phyloP scores from a whole-genome alignment of 1,284 basidiomycete genomes.

The Naganishia albida region DNA sequence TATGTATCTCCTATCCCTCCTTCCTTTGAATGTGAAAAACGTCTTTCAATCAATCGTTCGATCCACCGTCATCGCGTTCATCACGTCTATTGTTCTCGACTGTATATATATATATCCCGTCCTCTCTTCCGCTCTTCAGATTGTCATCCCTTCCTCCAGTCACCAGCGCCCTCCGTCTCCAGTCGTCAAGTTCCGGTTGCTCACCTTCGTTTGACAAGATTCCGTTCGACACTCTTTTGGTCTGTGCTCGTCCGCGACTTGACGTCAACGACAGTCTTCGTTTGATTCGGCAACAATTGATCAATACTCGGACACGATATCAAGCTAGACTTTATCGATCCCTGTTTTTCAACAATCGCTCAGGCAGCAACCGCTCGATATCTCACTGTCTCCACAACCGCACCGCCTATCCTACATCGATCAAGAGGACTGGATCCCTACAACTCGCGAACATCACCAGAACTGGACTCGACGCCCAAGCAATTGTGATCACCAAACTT shows the following conservation, averaged over 20 bases:
- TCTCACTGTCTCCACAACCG: neutral
- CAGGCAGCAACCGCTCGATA: neutral
- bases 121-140: neutral
- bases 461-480: neutral
- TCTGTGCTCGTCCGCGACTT: constrained; percentile 4
- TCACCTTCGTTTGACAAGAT: constrained; percentile 7
- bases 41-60: too few relatives aligned
- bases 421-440: neutral
- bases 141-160: neutral
- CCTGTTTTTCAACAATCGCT: neutral
- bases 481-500: neutral
- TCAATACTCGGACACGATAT: neutral
- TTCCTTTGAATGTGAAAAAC: too few relatives aligned
- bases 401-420: neutral
- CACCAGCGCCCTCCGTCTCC: too few relatives aligned
- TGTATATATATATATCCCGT: constrained; percentile 5
- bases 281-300: neutral
- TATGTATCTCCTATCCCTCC: too few relatives aligned
- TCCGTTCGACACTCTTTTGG: constrained; percentile 4
- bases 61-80: neutral
- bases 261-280: constrained; percentile 1
- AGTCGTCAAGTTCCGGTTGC: neutral
- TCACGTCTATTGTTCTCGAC: neutral
- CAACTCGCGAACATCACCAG: neutral
- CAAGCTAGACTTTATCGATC: neutral